Evolutionary conservation across 2,329 filamentous ascomycete genomes (phyloP), one percentile per base, ranked within the genome.

Genomic region (Cordyceps tenuipes): DNA sequence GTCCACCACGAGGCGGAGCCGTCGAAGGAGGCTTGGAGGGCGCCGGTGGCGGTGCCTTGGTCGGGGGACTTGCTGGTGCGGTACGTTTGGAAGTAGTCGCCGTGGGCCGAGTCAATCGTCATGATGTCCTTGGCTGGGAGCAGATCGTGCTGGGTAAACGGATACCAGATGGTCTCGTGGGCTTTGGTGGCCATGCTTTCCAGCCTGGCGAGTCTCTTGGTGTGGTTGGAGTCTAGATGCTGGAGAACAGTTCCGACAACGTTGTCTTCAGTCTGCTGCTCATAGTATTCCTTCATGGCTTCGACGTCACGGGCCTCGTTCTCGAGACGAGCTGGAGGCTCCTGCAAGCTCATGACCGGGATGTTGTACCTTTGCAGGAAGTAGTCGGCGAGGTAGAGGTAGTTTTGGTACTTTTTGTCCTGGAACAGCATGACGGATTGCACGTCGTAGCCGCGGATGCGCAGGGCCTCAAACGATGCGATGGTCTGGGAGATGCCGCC

Each of bases 1-100:
- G 90, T 95, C 90, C 91, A 95, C 90, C 91, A 95, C 0, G 89
- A 93, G 1, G 90, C 90, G 0, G 90, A 94, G 2, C 87, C 90
- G 66, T 95, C 91, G 59, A 94, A 91, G 0, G 88, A 86, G 1
- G 89, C 81, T 50, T 79, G 79, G 0, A 90, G 72, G 3, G 84
- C 68, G 7, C 3, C 23, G 23, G 23, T 4, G 23, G 23, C 23
- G 23, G 23, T 3, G 23, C 74, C 66, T 5, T 67, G 29, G 10
- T 26, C 1, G 17, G 47, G 7, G 17, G 51, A 44, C 8, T 44
- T 56, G 0, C 29, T 5, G 29, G 66, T 62, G 23, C 63, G 62
- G 2, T 68, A 64, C 0, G 85, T 86, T 68, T 93, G 87, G 70
- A 94, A 95, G 68, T 84, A 85, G 67, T 93, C 89, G 8, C 87